phyloP scores from a whole-genome alignment of 768 basidiomycete species.

The Hericium coralloides region DNA sequence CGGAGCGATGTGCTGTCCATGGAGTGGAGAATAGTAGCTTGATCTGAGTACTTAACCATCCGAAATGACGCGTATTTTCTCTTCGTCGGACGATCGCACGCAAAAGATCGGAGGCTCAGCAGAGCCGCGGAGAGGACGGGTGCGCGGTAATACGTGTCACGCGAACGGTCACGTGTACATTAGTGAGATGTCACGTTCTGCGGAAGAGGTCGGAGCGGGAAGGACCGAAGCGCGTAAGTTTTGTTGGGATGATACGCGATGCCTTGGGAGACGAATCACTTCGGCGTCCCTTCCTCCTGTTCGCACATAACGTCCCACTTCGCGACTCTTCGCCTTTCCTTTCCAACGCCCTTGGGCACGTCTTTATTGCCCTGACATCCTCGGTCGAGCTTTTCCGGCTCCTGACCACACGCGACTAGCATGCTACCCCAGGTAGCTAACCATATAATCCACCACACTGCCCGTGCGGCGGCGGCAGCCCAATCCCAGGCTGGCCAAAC shows the following conservation, averaged over 20 bases:
- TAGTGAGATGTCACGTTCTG: background rate
- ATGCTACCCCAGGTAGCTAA: conserved; percentile 84
- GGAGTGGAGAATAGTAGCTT: conserved; percentile 7
- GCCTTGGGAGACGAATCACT: background rate
- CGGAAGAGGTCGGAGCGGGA: background rate
- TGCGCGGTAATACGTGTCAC: too few species aligned
- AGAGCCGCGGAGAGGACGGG: too few species aligned
- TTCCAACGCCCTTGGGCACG: background rate
- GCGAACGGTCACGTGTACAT: too few species aligned
- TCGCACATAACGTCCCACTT: too few species aligned
- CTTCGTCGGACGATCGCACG: too few species aligned
- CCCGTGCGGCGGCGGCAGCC: conserved; percentile 67
- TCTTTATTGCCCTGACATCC: background rate
- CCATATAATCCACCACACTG: conserved; percentile 66
- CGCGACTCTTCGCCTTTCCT: background rate
- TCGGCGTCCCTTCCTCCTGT: background rate
- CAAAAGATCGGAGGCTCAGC: too few species aligned
- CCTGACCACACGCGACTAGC: conserved; percentile 3
- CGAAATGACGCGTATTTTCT: too few species aligned
- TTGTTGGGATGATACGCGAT: background rate
- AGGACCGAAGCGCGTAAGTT: background rate
- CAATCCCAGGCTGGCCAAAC: conserved; percentile 62
- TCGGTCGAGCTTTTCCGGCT: background rate
- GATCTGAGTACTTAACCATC: too few species aligned
- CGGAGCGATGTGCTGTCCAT: conserved; percentile 6